phyloP scores from a whole-genome alignment of 225 moss, liverwort and hornwort genomes.

The Pseudisothecium myosuroides region DNA sequence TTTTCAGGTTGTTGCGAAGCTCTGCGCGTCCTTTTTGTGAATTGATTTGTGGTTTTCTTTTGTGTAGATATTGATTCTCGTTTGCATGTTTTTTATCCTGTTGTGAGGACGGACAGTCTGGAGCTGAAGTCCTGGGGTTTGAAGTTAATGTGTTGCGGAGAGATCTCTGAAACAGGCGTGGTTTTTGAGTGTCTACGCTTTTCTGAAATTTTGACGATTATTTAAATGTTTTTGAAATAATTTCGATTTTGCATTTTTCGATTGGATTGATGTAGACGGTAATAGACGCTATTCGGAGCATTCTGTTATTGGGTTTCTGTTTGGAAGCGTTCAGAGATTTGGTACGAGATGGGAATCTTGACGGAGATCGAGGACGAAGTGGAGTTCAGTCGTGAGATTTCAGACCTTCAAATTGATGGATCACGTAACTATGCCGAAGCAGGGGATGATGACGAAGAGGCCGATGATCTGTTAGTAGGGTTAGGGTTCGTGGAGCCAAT shows the following conservation, averaged over 20 bases:
- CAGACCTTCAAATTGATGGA: conserved; percentile 1
- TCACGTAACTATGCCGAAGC: neutral
- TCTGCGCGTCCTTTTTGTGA: neutral
- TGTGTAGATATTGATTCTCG: neutral
- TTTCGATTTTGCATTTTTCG: neutral
- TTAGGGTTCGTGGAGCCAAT: conserved; percentile 50
- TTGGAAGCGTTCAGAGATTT: neutral
- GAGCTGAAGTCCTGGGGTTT: neutral
- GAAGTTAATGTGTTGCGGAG: neutral
- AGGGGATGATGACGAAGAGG: conserved; percentile 23
- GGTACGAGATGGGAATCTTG: conserved; percentile 4
- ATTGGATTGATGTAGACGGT: neutral
- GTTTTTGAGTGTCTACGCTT: neutral
- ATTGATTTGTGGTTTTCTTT: neutral
- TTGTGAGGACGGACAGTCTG: neutral
- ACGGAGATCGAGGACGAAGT: conserved; percentile 8
- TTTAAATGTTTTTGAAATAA: neutral
- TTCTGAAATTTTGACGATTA: neutral
- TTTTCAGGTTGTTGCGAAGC: neutral
- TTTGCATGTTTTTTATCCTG: neutral
- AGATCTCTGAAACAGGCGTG: neutral
- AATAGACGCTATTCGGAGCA: neutral
- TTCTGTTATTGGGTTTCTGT: neutral
- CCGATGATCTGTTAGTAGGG: conserved; percentile 30
- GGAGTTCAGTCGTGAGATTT: neutral